Base-by-base conservation (phyloP, 768 basidiomycete species). In the Serendipita sp. region DNA sequence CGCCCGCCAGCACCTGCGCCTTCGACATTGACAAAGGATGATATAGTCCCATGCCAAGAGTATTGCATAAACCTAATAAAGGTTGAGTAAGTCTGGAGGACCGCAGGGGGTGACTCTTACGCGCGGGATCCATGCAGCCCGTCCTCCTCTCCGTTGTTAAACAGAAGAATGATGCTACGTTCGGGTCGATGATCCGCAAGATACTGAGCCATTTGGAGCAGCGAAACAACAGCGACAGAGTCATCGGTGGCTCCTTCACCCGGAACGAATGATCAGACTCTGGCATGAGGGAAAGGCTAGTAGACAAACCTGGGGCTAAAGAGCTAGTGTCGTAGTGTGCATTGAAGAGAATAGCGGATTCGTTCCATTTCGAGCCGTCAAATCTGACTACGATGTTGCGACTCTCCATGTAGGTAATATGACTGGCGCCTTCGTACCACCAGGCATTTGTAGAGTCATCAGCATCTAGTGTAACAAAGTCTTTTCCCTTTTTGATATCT, bases 141-240 rank as follows among this genome's bases (percentile, higher is more conserved):
- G 71, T 88, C 83, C 69, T 92, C 89, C 70, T 92, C 90, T 1
- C 86, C 89, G 66, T 92, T 90, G 72, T 92, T 92, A 71, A 89
- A 80, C 69, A 91, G 88, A 76, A 92, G 88, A 3, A 92, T 74
- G 4, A 85, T 84, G 0, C 86, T 87, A 45, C 83, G 77, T 47
- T 75, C 73, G 1, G 81, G 81, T 4, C 78, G 75, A 48, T 83
- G 76, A 64, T 75, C 72, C 3, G 75, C 70, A 38, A 76, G 71
- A 68, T 82, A 80, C 45, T 82, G 74, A 41, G 88, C 75, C 68
- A 92, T 77, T 65, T 87, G 84, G 34, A 90, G 71, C 0, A 88
- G 73, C 0, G 85, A 84, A 3, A 75, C 83, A 4, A 86, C 77
- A 10, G 83, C 86, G 80, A 89, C 88, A 15, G 86, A 86, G 66